A percentile compares a stretch with the other conserved stretches of the same genome.
phyloP scores from a whole-genome alignment of 345 rosid species.

The Dimocarpus longan region DNA sequence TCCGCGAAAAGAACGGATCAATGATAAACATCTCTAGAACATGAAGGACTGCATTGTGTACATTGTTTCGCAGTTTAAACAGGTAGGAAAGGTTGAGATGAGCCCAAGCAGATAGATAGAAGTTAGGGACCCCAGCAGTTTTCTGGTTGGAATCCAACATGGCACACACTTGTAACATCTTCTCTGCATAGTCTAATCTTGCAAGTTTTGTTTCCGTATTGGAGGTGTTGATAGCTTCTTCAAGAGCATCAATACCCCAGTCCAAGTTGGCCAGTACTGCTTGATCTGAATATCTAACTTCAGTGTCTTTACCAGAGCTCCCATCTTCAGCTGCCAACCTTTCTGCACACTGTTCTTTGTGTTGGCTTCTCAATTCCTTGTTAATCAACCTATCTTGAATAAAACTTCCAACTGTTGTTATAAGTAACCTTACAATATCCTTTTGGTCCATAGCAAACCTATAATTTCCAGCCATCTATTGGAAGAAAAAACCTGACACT shows the following conservation, averaged over 20 bases:
- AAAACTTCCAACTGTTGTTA: constrained; percentile 46
- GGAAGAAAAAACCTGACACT: constrained; percentile 1
- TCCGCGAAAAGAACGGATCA: constrained; percentile 70
- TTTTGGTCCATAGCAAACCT: constrained; percentile 51
- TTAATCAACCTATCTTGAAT: constrained; percentile 43
- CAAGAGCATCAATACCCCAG: constrained; percentile 76
- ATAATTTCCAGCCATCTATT: constrained; percentile 44
- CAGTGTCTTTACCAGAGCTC: constrained; percentile 32
- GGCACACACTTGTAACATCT: constrained; percentile 71
- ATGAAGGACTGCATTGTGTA: constrained; percentile 44
- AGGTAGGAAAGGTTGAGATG: constrained; percentile 61
- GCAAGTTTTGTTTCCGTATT: constrained; percentile 63
- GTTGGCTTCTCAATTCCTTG: constrained; percentile 49
- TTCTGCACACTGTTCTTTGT: constrained; percentile 70
- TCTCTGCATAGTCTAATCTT: constrained; percentile 60
- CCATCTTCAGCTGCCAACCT: constrained; percentile 66
- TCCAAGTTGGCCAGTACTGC: constrained; percentile 65
- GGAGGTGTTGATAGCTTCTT: constrained; percentile 65
- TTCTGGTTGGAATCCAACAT: constrained; percentile 50
- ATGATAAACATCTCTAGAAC: constrained; percentile 61
- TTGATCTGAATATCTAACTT: constrained; percentile 64
- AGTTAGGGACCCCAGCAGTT: constrained; percentile 75
- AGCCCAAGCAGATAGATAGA: constrained; percentile 76
- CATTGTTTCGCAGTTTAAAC: constrained; percentile 48
- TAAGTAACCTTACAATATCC: constrained; percentile 42